Base-by-base conservation (phyloP, 768 basidiomycete species). In the Trametes elegans region DNA sequence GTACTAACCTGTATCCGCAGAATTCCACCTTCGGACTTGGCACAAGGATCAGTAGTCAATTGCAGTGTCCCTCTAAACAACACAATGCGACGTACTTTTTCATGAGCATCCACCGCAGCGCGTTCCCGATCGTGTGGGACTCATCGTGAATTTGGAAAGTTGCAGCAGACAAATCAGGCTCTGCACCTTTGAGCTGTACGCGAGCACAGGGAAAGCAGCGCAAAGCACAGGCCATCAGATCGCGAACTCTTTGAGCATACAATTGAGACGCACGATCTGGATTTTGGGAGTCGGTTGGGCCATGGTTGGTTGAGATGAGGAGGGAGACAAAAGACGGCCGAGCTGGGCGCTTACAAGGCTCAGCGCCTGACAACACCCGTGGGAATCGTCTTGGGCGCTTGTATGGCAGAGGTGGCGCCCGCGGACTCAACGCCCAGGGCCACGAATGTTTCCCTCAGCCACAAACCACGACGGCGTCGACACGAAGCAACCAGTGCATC, bases 51-150 rank as follows among this genome's bases (percentile, higher is more conserved):
- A n/a, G 23, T 46, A 18, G 44, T 60, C 45, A 55, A 41, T 49
- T 29, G 27, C 31, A 18, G 32, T 41, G 8, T n/a, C 14, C 7
- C 27, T 21, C 14, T 24, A 31, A 21, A 26, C 8, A 44, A 57
- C 43, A 65, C 54, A 18, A 18, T 29, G 29, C 5, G 32, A 65
- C 87, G 51, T 62, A 98, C 97, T 99, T 96, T 76, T 98, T 97
- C 96, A 98, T 98, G 55, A 98, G 69, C 88, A 98, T 98, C 94
- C 94, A 99, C 31, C 96, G 75, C 34, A 98, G 77, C 0, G 93
- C 81, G 63, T 99, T 99, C 5, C 97, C 97, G 24, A 98, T 83
- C 1, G 96, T 98, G 71, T 99, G 96, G 1, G 92, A 87, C 74
- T 99, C 97, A 66, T 98, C 87, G 67, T 86, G 78, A 41, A 98